Percentiles rank a stretch among this genome's conserved stretches.
phyloP scores from a whole-genome alignment of 2,329 filamentous ascomycete species.

The Penicillium rolfsii region DNA sequence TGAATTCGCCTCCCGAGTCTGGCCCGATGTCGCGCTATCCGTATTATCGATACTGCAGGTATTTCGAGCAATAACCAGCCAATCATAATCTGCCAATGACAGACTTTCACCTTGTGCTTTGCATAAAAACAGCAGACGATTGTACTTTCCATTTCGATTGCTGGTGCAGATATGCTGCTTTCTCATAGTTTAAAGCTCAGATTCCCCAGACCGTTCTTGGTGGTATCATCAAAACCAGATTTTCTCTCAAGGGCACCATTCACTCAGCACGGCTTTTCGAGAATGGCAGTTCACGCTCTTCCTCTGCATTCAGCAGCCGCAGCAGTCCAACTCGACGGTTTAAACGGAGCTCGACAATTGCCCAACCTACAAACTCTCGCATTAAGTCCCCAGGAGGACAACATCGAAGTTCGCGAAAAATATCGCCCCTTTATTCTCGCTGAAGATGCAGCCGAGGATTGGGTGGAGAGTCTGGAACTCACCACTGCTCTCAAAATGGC shows the following conservation, averaged over 20 bases:
- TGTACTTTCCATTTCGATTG: neutral
- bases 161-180: neutral
- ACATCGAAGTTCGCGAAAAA: conserved; percentile 47
- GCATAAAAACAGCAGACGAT: neutral
- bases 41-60: neutral
- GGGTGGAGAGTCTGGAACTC: conserved; percentile 61
- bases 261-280: neutral
- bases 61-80: neutral
- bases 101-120: neutral
- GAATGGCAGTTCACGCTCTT: neutral
- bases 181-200: conserved; percentile 1
- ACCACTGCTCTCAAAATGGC: conserved; percentile 57
- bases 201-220: neutral
- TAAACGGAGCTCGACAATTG: neutral
- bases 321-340: neutral
- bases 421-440: conserved; percentile 63
- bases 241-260: neutral
- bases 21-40: neutral
- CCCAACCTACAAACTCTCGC: conserved; percentile 39
- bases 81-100: conserved; percentile 1
- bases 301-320: neutral
- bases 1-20: neutral
- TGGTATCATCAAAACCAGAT: neutral
- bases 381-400: conserved; percentile 53
- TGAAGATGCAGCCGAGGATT: conserved; percentile 51